Evolutionary conservation across 1,284 basidiomycete genomes (phyloP).

Genomic region (Ustanciosporium gigantosporum): DNA sequence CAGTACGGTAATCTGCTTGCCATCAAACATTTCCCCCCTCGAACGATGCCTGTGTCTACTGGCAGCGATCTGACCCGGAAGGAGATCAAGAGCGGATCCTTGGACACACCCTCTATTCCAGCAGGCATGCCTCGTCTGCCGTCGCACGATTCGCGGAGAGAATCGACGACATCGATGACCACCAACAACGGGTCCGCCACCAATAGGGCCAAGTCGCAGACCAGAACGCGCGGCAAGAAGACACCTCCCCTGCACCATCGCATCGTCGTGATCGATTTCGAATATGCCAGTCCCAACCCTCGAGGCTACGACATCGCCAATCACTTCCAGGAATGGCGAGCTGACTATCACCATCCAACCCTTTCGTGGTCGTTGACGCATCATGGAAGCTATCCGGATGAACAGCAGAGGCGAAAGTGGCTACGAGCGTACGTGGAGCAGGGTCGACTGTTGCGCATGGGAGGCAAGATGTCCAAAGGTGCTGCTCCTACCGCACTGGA

Average conservation of each 20-base stretch:
- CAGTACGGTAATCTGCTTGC: conserved; percentile 57
- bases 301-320: conserved; percentile 58
- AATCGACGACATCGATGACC: conserved; percentile 11
- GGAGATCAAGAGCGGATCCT: conserved; percentile 11
- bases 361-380: conserved; percentile 48
- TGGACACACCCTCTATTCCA: conserved; percentile 26
- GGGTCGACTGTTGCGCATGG: conserved; percentile 47
- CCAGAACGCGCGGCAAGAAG: conserved; percentile 17
- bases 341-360: conserved; percentile 51
- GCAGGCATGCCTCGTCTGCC: conserved; percentile 39
- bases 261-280: conserved; percentile 59
- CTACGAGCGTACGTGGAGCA: conserved; percentile 58
- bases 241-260: conserved; percentile 44
- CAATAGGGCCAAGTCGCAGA: conserved; percentile 29
- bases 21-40: conserved; percentile 24
- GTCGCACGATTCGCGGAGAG: conserved; percentile 18
- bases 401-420: conserved; percentile 51
- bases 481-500: conserved; percentile 13
- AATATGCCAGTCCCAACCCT: conserved; percentile 55
- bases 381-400: conserved; percentile 50
- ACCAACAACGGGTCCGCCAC: neutral
- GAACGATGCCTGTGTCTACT: neutral
- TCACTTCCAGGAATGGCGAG: conserved; percentile 58
- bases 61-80: conserved; percentile 5
- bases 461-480: conserved; percentile 24